Evolutionary conservation across 139 green algal species (phyloP), one percentile per base, ranked within the genome.

Genomic region (Chlamydomonas schloesseri): DNA sequence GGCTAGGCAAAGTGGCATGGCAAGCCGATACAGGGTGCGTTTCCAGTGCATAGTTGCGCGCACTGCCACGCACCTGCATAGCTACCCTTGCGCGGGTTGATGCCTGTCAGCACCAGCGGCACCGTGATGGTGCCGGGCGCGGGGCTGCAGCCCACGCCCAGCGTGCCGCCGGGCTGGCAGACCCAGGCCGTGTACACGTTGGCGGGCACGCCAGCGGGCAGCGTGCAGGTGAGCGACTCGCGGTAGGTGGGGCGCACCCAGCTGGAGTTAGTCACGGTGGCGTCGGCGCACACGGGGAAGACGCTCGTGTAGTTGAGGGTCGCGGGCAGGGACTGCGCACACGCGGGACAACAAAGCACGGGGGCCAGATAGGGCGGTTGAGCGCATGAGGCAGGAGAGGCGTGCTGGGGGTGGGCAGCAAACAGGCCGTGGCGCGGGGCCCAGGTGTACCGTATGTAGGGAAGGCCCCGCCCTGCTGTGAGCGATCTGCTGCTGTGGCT

Each of bases 221-320:
- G 67, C 36, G 53, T 86, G 76, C 84, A 89, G 33, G 28, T 86
- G 10, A 89, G 53, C 1, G 75, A 71, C 67, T 89, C 84, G 24
- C 24, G 68, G 75, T 78, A 83, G 57, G 36, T 37, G 24, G 6
- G 11, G 21, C 47, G 50, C 11, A 18, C 57, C 8, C n/a, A 42
- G 57, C 67, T 47, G 0, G 46, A 31, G 42, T 47, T 36, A 34
- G 65, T 74, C 21, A 85, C 73, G 31, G 83, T 88, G 50, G 84
- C 68, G 10, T 33, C 31, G 23, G 67, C 64, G 55, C 75, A 89
- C 57, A 29, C 24, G 50, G 50, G 4, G 34, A 15, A 23, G 11
- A 34, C 15, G 15, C 6, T 2, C 1, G 69, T 55, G 69, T 53
- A 73, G 69, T 73, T 73, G 6, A 50, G 69, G 2, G 21, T 15